Conservation (phyloP, 2,329 filamentous ascomycete species). For the Ceratocystis albifundus region DNA sequence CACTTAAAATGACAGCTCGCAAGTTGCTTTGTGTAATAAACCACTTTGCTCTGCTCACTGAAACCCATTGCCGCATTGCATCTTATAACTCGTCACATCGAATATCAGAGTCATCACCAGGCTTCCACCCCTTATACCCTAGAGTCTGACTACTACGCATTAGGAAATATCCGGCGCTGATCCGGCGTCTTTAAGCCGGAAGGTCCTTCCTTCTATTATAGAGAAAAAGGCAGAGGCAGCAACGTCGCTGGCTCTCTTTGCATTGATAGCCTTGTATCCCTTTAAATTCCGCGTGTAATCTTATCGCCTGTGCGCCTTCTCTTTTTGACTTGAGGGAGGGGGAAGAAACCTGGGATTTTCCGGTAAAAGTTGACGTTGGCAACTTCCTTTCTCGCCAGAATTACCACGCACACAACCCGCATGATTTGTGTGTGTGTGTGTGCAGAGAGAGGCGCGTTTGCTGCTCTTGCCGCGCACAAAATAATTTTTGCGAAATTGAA, state of each 20-base stretch:
- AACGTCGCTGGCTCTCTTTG: not conserved
- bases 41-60: not conserved
- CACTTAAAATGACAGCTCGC: slow-evolving; percentile 6
- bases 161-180: not conserved
- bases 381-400: not conserved
- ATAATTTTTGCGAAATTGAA: not conserved
- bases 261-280: not conserved
- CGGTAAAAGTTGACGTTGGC: not conserved
- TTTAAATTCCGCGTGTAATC: not conserved
- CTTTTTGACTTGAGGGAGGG: not conserved
- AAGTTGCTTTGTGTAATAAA: not conserved
- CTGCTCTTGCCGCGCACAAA: not conserved
- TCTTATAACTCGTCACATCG: not conserved
- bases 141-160: not conserved
- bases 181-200: not conserved
- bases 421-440: not conserved
- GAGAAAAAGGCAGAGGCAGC: not conserved
- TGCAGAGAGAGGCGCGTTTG: not conserved
- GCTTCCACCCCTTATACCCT: not conserved
- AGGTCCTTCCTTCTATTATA: not conserved
- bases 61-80: not conserved
- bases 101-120: not conserved
- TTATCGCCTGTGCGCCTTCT: not conserved
- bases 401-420: not conserved
- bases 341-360: not conserved